A percentile compares a stretch with the other conserved stretches of the same genome.
These are phyloP conservation scores for Xylaria acuta DNA, from an alignment of 495 filamentous ascomycete species.

Conservation along the genomic window DNA sequence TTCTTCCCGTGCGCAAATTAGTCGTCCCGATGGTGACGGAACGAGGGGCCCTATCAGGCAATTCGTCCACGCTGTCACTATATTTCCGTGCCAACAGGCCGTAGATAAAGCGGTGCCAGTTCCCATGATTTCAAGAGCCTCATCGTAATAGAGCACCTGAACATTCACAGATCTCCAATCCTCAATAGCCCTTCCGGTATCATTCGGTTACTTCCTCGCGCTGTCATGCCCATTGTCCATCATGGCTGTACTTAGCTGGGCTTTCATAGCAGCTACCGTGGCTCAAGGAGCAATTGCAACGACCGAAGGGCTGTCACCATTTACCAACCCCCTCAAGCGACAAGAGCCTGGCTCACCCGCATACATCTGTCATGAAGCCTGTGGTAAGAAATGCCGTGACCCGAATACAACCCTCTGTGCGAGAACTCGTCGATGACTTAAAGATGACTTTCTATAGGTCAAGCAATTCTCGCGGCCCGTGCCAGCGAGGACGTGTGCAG, in stretches of 20 bases:
- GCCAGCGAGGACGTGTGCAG: conserved; percentile 46
- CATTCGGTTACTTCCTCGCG: background rate
- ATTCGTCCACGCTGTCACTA: background rate
- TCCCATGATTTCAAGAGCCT: background rate
- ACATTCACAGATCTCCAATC: background rate
- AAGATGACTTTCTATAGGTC: conserved; percentile 38
- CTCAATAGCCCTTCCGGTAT: background rate
- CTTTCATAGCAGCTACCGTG: conserved; percentile 29
- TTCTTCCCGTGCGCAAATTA: background rate
- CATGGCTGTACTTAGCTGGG: conserved; percentile 30
- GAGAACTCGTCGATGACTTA: background rate
- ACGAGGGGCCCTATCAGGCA: background rate
- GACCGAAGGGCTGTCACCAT: conserved; percentile 27
- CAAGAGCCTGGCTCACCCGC: conserved; percentile 51
- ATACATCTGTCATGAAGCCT: conserved; percentile 58
- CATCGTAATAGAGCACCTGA: background rate
- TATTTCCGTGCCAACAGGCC: too few relatives aligned
- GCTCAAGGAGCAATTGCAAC: conserved; percentile 30
- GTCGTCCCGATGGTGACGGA: background rate
- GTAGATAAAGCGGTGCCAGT: background rate
- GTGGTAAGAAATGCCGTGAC: conserved; percentile 43
- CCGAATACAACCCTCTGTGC: background rate
- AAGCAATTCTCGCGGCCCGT: conserved; percentile 47
- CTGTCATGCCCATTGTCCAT: background rate
- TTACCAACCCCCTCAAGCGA: conserved; percentile 40